phyloP scores from a whole-genome alignment of 2,329 filamentous ascomycete species.

The Colletotrichum echinochloae region DNA sequence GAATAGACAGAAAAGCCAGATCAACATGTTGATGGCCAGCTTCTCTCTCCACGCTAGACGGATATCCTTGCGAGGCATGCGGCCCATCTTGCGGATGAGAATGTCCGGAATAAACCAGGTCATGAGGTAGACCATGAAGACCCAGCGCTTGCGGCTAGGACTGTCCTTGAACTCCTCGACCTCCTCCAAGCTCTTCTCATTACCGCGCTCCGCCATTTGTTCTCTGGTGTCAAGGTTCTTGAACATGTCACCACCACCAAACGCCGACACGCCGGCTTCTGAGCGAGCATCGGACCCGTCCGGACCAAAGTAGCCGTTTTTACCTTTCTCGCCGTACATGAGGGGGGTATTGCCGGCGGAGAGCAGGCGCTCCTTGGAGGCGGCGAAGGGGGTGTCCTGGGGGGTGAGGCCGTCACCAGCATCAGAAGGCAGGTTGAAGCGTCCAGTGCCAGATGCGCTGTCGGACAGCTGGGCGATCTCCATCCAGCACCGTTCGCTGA shows the following conservation, averaged over 20 bases:
- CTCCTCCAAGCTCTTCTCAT: constrained; percentile 89
- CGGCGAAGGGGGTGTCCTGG: constrained; percentile 70
- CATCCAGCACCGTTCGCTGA: constrained; percentile 96
- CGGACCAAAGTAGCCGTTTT: constrained; percentile 82
- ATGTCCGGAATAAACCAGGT: constrained; percentile 93
- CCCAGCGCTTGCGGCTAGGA: constrained; percentile 88
- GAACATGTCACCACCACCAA: constrained; percentile 97
- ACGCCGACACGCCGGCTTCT: constrained; percentile 90
- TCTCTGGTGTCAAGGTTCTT: constrained; percentile 93
- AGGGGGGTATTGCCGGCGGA: constrained; percentile 66
- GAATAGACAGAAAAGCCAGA: constrained; percentile 86
- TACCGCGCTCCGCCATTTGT: constrained; percentile 94
- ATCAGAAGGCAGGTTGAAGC: constrained; percentile 68
- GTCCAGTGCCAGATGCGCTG: constrained; percentile 63
- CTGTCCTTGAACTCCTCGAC: constrained; percentile 87
- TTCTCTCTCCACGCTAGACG: constrained; percentile 97
- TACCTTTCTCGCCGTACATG: constrained; percentile 80
- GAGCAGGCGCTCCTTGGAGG: constrained; percentile 70
- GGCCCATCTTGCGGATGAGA: constrained; percentile 78
- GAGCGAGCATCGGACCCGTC: constrained; percentile 87
- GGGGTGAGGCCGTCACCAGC: constrained; percentile 72
- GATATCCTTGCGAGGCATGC: constrained; percentile 93
- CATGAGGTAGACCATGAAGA: constrained; percentile 83
- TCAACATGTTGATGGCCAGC: constrained; percentile 96
- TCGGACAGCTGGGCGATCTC: constrained; percentile 84